Percentiles rank a stretch among this genome's conserved stretches.
These are phyloP conservation scores for Mortierella sp. DNA, from an alignment of 371 early-diverging fungal genomes.

Conservation along the genomic window DNA sequence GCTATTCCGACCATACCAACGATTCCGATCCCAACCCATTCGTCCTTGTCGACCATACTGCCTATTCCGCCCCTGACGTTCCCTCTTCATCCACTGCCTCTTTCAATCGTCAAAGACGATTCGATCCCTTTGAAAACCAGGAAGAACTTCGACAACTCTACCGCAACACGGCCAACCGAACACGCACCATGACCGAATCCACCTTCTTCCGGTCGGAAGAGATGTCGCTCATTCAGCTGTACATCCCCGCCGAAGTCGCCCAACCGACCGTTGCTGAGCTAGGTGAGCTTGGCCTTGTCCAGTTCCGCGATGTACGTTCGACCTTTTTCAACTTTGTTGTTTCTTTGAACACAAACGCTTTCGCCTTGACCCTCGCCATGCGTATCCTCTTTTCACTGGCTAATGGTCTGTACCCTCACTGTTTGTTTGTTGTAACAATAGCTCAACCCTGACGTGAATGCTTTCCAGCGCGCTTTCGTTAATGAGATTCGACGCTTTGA, in stretches of 20 bases:
- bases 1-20: constrained; percentile 4
- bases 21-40: constrained; percentile 7
- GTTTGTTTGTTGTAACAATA: constrained; percentile 29
- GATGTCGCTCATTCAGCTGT: constrained; percentile 96
- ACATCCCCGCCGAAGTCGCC: constrained; percentile 95
- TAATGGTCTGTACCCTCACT: background rate
- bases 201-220: constrained; percentile 94
- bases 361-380: background rate
- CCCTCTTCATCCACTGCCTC: constrained; percentile 10
- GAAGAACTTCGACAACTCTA: constrained; percentile 35
- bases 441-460: constrained; percentile 93
- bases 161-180: constrained; percentile 9
- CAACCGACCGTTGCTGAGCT: constrained; percentile 93
- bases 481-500: constrained; percentile 90
- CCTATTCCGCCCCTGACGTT: constrained; percentile 8
- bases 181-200: constrained; percentile 58
- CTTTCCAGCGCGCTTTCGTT: constrained; percentile 96
- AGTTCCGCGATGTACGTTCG: constrained; percentile 90
- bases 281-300: constrained; percentile 94
- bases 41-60: background rate
- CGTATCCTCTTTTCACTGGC: background rate
- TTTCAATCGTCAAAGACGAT: background rate
- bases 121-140: constrained; percentile 42
- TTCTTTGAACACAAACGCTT: background rate
- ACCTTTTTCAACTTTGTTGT: background rate